Evolutionary conservation across 1,284 basidiomycete genomes (phyloP).

Genomic region (Spongiforma sp.): DNA sequence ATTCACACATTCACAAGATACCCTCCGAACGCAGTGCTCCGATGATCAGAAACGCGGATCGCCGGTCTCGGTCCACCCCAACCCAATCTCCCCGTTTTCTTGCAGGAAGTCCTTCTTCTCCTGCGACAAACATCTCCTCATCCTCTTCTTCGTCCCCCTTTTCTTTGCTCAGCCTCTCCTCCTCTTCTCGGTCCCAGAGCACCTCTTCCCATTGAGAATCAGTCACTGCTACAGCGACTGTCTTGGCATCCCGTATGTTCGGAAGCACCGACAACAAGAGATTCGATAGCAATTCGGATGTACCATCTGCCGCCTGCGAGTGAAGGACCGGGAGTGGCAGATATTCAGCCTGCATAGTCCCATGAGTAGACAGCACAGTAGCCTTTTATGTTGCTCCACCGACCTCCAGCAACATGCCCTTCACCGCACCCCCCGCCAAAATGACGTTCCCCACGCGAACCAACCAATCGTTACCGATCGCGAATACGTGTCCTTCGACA

Average conservation of each 20-base stretch:
- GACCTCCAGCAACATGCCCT: slow-evolving; percentile 82
- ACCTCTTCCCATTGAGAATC: slow-evolving; percentile 80
- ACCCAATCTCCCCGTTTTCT: slow-evolving; percentile 68
- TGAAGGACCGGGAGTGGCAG: slow-evolving; percentile 70
- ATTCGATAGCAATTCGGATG: slow-evolving; percentile 73
- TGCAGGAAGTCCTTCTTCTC: slow-evolving; percentile 54
- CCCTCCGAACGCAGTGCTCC: slow-evolving; percentile 74
- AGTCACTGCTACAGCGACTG: slow-evolving; percentile 74
- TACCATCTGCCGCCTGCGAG: slow-evolving; percentile 62
- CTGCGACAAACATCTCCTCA: slow-evolving; percentile 59
- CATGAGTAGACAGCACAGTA: slow-evolving; percentile 6
- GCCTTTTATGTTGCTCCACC: slow-evolving; percentile 16
- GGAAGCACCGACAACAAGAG: slow-evolving; percentile 74
- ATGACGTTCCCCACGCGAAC: slow-evolving; percentile 80
- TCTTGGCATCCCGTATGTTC: slow-evolving; percentile 68
- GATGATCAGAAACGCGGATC: slow-evolving; percentile 78
- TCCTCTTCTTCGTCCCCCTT: slow-evolving; percentile 26
- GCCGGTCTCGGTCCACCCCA: slow-evolving; percentile 73
- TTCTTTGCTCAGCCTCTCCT: slow-evolving; percentile 42
- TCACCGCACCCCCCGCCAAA: slow-evolving; percentile 70
- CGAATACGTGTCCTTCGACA: slow-evolving; percentile 71
- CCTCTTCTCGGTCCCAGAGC: slow-evolving; percentile 73
- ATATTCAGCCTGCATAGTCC: slow-evolving; percentile 66
- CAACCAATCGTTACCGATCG: slow-evolving; percentile 79
- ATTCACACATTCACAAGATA: slow-evolving; percentile 48